A percentile compares a stretch with the other conserved stretches of the same genome.
Evolutionary conservation across 2,329 filamentous ascomycete species (phyloP).

Genomic region (Claviceps citrina): DNA sequence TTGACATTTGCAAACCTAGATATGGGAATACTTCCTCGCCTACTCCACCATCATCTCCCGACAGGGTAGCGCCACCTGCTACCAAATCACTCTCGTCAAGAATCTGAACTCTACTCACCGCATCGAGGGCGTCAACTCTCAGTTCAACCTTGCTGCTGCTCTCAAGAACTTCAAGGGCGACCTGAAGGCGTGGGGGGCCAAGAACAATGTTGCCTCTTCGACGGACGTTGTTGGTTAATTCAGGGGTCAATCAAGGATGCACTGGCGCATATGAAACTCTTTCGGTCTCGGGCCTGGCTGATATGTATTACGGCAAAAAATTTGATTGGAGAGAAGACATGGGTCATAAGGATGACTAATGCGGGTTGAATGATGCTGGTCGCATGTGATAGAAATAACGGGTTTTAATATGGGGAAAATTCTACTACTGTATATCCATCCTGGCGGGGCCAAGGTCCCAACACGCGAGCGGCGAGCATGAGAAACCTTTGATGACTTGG

Average conservation of each 20-base stretch:
- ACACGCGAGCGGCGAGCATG: no score
- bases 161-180: slow-evolving; percentile 23
- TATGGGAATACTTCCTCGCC: slow-evolving; percentile 87
- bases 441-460: no score
- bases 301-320: no score
- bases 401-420: no score
- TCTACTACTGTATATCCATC: no score
- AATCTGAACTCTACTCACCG: slow-evolving; percentile 85
- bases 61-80: slow-evolving; percentile 76
- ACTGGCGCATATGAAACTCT: background rate
- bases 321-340: no score
- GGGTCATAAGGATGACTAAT: no score
- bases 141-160: slow-evolving; percentile 55
- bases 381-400: no score
- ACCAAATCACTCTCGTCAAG: slow-evolving; percentile 79
- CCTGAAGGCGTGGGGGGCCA: slow-evolving; percentile 20
- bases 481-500: no score
- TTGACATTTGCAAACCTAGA: slow-evolving; percentile 30
- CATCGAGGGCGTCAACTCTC: slow-evolving; percentile 56
- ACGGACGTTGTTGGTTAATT: slow-evolving; percentile 14
- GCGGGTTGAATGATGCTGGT: background rate
- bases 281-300: background rate
- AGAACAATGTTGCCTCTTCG: slow-evolving; percentile 21
- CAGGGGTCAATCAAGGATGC: background rate
- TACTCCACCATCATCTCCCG: slow-evolving; percentile 74